Conservation (phyloP, 768 basidiomycete genomes). For the Nidula microcarpa region DNA sequence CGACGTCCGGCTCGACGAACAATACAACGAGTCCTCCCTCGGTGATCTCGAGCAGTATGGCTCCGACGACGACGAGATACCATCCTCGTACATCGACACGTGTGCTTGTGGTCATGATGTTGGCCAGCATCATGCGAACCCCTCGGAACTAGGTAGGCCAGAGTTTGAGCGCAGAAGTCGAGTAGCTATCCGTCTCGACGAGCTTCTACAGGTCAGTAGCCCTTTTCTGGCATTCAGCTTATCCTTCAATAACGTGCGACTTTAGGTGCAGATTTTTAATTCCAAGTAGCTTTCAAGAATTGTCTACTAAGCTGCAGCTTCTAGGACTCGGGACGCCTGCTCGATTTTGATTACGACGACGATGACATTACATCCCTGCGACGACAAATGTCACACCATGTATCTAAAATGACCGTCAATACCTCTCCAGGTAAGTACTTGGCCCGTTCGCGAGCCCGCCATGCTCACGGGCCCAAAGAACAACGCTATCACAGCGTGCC, state of each 20-base stretch:
- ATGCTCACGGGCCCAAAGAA: slow-evolving; percentile 13
- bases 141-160: slow-evolving; percentile 46
- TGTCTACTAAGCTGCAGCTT: slow-evolving; percentile 1
- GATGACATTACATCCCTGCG: slow-evolving; percentile 66
- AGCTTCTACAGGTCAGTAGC: slow-evolving; percentile 67
- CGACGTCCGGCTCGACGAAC: slow-evolving; percentile 56
- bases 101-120: slow-evolving; percentile 74
- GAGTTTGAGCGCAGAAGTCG: slow-evolving; percentile 73
- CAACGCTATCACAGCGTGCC: slow-evolving; percentile 27
- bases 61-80: slow-evolving; percentile 64
- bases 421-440: slow-evolving; percentile 52
- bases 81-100: slow-evolving; percentile 47
- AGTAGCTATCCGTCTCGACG: slow-evolving; percentile 78
- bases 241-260: no score
- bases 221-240: no score
- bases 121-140: slow-evolving; percentile 64
- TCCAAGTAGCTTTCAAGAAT: no score
- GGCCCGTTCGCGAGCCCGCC: neutral
- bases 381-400: slow-evolving; percentile 60
- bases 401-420: slow-evolving; percentile 13
- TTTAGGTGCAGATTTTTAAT: no score
- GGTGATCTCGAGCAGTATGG: slow-evolving; percentile 61
- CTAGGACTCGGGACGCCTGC: slow-evolving; percentile 71
- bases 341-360: slow-evolving; percentile 79
- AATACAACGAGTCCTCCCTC: slow-evolving; percentile 44